phyloP scores from a whole-genome alignment of 495 filamentous ascomycete genomes.

The Chaetomium tenue region DNA sequence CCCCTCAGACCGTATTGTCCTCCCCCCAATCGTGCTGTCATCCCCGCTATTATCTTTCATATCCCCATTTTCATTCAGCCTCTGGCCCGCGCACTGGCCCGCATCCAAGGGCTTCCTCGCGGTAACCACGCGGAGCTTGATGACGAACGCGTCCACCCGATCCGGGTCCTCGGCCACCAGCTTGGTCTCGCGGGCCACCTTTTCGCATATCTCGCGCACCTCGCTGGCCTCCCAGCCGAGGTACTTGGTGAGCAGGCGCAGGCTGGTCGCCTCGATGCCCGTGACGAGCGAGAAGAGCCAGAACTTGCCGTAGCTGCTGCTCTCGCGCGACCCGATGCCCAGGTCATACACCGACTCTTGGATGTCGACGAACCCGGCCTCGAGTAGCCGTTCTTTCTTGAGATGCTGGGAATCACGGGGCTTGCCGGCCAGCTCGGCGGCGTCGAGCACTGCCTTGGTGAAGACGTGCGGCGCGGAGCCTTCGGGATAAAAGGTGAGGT shows the following conservation, averaged over 20 bases:
- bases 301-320: slow-evolving; percentile 61
- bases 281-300: slow-evolving; percentile 63
- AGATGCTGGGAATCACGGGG: slow-evolving; percentile 58
- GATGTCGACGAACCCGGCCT: slow-evolving; percentile 63
- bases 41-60: slow-evolving; percentile 29
- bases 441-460: slow-evolving; percentile 41
- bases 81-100: slow-evolving; percentile 31
- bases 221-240: slow-evolving; percentile 56
- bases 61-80: slow-evolving; percentile 31
- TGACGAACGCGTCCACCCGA: slow-evolving; percentile 43
- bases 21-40: slow-evolving; percentile 35
- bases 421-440: slow-evolving; percentile 44
- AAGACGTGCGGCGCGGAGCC: slow-evolving; percentile 41
- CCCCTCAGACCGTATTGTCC: slow-evolving; percentile 24
- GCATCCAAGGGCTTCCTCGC: slow-evolving; percentile 53
- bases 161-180: slow-evolving; percentile 44
- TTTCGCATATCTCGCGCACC: slow-evolving; percentile 55
- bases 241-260: slow-evolving; percentile 61
- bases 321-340: slow-evolving; percentile 56
- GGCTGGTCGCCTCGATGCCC: slow-evolving; percentile 59
- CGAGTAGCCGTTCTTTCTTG: slow-evolving; percentile 47
- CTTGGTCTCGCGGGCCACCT: slow-evolving; percentile 54
- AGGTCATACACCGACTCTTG: slow-evolving; percentile 54
- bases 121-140: slow-evolving; percentile 54
- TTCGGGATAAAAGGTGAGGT: slow-evolving; percentile 42